A percentile compares a stretch with the other conserved stretches of the same genome.
phyloP scores from a whole-genome alignment of 2,329 filamentous ascomycete genomes.

The Dactylonectria estremocensis region DNA sequence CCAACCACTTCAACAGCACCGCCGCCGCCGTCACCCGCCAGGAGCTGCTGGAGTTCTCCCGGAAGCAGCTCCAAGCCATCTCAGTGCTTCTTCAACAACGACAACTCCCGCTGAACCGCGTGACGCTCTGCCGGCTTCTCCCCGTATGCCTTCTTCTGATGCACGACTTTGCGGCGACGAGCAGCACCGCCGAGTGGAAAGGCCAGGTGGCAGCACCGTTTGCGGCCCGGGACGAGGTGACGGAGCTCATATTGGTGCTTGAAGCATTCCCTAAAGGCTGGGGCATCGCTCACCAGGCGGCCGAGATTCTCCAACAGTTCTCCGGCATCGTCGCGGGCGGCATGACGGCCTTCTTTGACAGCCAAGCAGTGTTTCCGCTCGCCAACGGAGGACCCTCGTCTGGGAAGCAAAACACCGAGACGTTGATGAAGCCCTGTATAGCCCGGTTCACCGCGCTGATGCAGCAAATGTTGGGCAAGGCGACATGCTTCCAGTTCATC shows the following conservation, averaged over 20 bases:
- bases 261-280: conserved; percentile 57
- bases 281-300: conserved; percentile 53
- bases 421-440: conserved; percentile 39
- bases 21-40: conserved; percentile 48
- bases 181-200: conserved; percentile 32
- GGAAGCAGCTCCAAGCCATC: conserved; percentile 60
- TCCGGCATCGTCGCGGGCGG: conserved; percentile 36
- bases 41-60: conserved; percentile 57
- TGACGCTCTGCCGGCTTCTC: conserved; percentile 58
- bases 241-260: conserved; percentile 53
- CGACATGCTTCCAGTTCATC: conserved; percentile 50
- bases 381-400: conserved; percentile 8
- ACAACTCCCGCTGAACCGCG: conserved; percentile 60
- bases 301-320: conserved; percentile 53
- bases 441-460: conserved; percentile 46
- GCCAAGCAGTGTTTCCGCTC: conserved; percentile 35
- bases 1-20: conserved; percentile 57
- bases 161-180: conserved; percentile 47
- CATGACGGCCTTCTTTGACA: conserved; percentile 37
- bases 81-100: conserved; percentile 59
- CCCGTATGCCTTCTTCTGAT: conserved; percentile 57
- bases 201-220: conserved; percentile 42
- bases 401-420: conserved; percentile 38
- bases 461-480: conserved; percentile 53
- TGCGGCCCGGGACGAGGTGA: conserved; percentile 54